Evolutionary conservation across 176 grass and related monocot genomes (phyloP).

Genomic region (Stipa capillata): DNA sequence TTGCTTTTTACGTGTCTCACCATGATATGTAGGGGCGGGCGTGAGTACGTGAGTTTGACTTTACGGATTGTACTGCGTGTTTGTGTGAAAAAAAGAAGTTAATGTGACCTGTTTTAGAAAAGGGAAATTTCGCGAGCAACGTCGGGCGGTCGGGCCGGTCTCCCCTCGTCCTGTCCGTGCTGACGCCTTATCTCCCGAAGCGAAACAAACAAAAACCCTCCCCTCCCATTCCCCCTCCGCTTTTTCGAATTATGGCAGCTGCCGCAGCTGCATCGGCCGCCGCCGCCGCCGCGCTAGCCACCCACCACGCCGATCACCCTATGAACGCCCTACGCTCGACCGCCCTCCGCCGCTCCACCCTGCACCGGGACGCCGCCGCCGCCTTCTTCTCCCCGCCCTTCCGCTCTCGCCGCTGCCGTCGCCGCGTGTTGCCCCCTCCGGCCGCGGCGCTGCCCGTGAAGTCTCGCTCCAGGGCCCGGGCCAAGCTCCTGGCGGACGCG

Average conservation of each 20-base stretch:
- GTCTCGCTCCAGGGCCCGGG: slow-evolving; percentile 32
- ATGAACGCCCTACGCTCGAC: slow-evolving; percentile 36
- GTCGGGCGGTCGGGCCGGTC: no score
- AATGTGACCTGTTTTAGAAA: no score
- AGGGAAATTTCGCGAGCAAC: no score
- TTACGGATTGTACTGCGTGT: no score
- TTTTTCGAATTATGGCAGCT: slow-evolving; percentile 39
- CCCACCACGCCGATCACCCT: not conserved
- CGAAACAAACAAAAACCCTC: not conserved
- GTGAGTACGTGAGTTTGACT: no score
- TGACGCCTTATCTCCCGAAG: slow-evolving; percentile 6
- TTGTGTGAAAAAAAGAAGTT: no score
- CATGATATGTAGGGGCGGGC: no score
- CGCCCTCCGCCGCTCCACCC: slow-evolving; percentile 18
- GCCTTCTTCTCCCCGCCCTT: slow-evolving; percentile 40
- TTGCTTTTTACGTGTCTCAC: no score
- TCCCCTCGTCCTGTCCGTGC: not conserved
- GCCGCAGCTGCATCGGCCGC: slow-evolving; percentile 19
- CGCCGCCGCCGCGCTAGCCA: not conserved
- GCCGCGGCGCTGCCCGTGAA: not conserved
- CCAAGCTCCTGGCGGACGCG: slow-evolving; percentile 41
- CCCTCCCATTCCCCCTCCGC: not conserved
- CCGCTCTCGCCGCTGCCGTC: slow-evolving; percentile 20
- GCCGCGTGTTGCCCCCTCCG: not conserved
- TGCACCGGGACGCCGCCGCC: slow-evolving; percentile 5